phyloP scores from a whole-genome alignment of 768 basidiomycete genomes.

The Podaxis pistillaris region DNA sequence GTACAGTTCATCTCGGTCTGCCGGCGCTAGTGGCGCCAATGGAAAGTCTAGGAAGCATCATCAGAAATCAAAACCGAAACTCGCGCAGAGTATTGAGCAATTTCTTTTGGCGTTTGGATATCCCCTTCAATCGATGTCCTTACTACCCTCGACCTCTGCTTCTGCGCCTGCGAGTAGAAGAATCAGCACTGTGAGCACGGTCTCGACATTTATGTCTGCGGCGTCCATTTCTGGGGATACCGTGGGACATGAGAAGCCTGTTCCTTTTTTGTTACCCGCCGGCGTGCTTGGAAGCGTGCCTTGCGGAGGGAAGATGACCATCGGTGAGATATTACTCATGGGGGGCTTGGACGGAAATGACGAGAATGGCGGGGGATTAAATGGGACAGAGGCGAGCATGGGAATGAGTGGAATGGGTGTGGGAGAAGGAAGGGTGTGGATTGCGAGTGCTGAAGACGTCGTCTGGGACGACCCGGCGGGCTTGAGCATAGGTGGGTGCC shows the following conservation, averaged over 20 bases:
- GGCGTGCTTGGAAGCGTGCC: slow-evolving; percentile 18
- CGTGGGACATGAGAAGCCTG: slow-evolving; percentile 8
- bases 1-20: background rate
- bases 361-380: background rate
- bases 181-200: background rate
- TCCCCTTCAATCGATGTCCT: slow-evolving; percentile 17
- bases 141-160: slow-evolving; percentile 5
- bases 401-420: background rate
- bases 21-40: background rate
- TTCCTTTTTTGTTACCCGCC: slow-evolving; percentile 25
- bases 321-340: slow-evolving; percentile 28
- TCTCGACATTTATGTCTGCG: background rate
- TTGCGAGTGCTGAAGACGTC: slow-evolving; percentile 22
- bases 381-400: background rate
- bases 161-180: slow-evolving; percentile 6
- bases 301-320: slow-evolving; percentile 18
- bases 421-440: slow-evolving; percentile 23
- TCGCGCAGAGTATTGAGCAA: slow-evolving; percentile 37
- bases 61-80: slow-evolving; percentile 25
- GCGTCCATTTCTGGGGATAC: background rate
- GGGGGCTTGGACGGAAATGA: slow-evolving; percentile 2
- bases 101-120: slow-evolving; percentile 36
- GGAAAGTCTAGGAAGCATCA: background rate
- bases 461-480: background rate
- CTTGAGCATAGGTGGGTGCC: background rate